A percentile compares a stretch with the other conserved stretches of the same genome.
These are phyloP conservation scores for Begonia peltatifolia DNA, from an alignment of 306 rosid genomes.

Conservation along the genomic window DNA sequence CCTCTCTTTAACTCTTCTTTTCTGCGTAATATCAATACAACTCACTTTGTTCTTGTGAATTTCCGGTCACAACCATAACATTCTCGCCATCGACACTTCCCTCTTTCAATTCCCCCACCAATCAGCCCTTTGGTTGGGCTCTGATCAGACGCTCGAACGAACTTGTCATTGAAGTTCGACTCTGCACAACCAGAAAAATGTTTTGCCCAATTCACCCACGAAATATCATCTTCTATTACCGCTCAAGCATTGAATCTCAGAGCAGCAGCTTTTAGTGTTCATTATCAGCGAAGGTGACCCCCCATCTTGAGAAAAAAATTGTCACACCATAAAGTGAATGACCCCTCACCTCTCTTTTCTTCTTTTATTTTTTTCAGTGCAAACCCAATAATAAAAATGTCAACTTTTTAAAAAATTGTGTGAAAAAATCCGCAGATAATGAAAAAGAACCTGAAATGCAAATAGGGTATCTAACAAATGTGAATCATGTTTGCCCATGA, in stretches of 20 bases:
- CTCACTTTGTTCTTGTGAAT: too few species aligned
- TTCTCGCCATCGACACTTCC: background rate
- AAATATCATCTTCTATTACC: too few species aligned
- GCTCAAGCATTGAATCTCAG: background rate
- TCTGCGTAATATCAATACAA: too few species aligned
- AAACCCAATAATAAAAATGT: too few species aligned
- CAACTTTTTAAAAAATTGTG: too few species aligned
- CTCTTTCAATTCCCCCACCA: background rate
- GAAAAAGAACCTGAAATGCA: constrained; percentile 63
- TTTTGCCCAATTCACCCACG: too few species aligned
- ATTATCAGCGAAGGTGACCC: background rate
- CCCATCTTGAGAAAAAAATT: constrained; percentile 8
- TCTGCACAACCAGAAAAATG: background rate
- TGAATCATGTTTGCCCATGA: constrained; percentile 86
- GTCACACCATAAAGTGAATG: constrained; percentile 73
- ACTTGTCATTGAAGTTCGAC: too few species aligned
- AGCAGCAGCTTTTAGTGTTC: background rate
- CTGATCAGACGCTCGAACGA: too few species aligned
- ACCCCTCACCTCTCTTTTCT: constrained; percentile 12
- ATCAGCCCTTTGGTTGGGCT: too few species aligned
- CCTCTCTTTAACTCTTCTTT: too few species aligned
- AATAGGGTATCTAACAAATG: constrained; percentile 83
- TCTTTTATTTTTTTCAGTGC: background rate
- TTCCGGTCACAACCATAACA: too few species aligned
- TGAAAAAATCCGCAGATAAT: constrained; percentile 27